Conservation (phyloP, 2,329 filamentous ascomycete species). For the Trichoderma afroharzianum region DNA sequence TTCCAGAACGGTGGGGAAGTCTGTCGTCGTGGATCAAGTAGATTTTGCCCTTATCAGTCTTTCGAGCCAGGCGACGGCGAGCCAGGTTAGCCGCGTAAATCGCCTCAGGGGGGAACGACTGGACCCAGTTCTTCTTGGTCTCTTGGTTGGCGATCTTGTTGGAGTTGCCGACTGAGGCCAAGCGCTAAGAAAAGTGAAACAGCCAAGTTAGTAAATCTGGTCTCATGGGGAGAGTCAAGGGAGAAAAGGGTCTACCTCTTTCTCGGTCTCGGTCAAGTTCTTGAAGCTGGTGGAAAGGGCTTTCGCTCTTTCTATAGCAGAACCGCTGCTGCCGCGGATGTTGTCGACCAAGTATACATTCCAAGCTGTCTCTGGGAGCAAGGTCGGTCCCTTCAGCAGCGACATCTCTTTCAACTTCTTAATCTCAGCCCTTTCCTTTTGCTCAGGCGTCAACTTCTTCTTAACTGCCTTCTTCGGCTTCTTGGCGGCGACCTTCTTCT, state of each 20-base stretch:
- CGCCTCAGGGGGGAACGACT: constrained; percentile 36
- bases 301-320: constrained; percentile 25
- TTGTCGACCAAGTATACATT: constrained; percentile 36
- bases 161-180: constrained; percentile 32
- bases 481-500: constrained; percentile 26
- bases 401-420: constrained; percentile 39
- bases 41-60: constrained; percentile 27
- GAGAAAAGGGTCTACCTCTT: constrained; percentile 37
- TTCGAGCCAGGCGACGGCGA: constrained; percentile 40
- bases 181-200: constrained; percentile 22
- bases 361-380: constrained; percentile 35
- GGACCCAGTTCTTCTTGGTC: constrained; percentile 47
- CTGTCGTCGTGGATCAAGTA: constrained; percentile 45
- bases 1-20: constrained; percentile 38
- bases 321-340: constrained; percentile 18
- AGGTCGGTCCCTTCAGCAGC: constrained; percentile 39
- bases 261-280: constrained; percentile 38
- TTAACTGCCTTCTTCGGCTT: constrained; percentile 28
- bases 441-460: constrained; percentile 39
- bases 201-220: not conserved
- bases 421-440: constrained; percentile 34
- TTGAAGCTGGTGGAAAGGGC: constrained; percentile 36
- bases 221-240: not conserved
- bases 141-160: constrained; percentile 42
- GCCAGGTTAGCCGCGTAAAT: constrained; percentile 47